Percentiles rank a stretch among this genome's conserved stretches.
Conservation (phyloP, 257 asterid species). For the Agastache rugosa region DNA sequence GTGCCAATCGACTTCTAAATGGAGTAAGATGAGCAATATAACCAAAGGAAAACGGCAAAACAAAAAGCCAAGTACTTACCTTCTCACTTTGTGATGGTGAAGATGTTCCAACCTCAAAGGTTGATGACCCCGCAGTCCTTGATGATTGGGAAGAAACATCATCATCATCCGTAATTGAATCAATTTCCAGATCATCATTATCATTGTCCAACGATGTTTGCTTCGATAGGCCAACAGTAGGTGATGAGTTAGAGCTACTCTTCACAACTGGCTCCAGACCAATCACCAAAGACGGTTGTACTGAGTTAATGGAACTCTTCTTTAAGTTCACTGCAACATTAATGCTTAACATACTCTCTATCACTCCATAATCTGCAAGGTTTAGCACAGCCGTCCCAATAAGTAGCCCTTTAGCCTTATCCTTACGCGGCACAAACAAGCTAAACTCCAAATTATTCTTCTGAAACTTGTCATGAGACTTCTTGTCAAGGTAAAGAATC, state of each 20-base stretch:
- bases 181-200: conserved; percentile 52
- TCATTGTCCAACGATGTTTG: conserved; percentile 54
- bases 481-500: conserved; percentile 59
- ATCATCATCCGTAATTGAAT: conserved; percentile 65
- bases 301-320: conserved; percentile 53
- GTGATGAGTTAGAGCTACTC: conserved; percentile 67
- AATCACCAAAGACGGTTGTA: conserved; percentile 61
- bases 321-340: conserved; percentile 59
- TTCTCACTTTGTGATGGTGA: conserved; percentile 66
- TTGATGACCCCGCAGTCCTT: conserved; percentile 52
- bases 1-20: background rate
- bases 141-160: conserved; percentile 75
- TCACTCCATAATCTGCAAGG: conserved; percentile 78
- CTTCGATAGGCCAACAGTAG: conserved; percentile 52
- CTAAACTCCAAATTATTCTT: conserved; percentile 75
- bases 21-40: conserved; percentile 16
- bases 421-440: conserved; percentile 69
- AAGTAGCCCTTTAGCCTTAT: conserved; percentile 71
- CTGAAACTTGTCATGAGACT: conserved; percentile 60
- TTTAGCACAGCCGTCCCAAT: conserved; percentile 72
- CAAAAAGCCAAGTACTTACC: conserved; percentile 44
- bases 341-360: conserved; percentile 51
- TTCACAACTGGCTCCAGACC: conserved; percentile 67
- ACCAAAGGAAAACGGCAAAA: background rate
- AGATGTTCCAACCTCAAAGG: conserved; percentile 48